Base-by-base conservation (phyloP, 2,329 filamentous ascomycete species). In the Trichoderma breve region DNA sequence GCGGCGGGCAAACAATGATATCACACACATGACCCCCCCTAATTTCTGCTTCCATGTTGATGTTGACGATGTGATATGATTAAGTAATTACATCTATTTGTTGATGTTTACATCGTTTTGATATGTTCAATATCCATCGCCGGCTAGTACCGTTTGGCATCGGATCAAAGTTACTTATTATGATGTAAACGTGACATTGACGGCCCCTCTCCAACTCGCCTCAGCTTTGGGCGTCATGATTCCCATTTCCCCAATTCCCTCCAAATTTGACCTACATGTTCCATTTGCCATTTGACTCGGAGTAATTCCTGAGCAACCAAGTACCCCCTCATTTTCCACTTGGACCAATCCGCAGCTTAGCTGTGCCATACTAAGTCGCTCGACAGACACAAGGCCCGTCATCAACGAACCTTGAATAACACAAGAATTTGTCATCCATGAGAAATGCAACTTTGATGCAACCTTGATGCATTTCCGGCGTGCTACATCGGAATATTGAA, bases 171-270 rank as follows among this genome's bases (percentile, higher is more conserved):
- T 43, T 36, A 36, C 32, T 34, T 30, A 34, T n/a, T n/a, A 70
- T 70, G 67, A 70, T 70, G 67, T 70, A 70, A 70, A 70, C 18
- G 67, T 70, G 67, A 70, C 66, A 69, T 32, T 34, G 32, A 53
- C 15, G 9, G 24, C 26, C 53, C 24, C 43, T 53, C 24, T 34
- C 30, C 63, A 57, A 55, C 21, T 55, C 21, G 30, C 32, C 21
- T 39, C 51, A 26, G 53, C 24, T 24, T 47, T 30, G 36, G 26
- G 26, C 28, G 6, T 51, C 55, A 53, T 43, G 43, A n/a, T 66
- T 55, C 32, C 15, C 12, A 14, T 24, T 24, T 53, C 47, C 6
- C 39, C 39, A 43, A 51, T 12, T 51, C n/a, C 8, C 47, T 12
- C 47, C 47, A 14, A 51, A 51, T 12, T 51, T 9, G 43, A 43